These are phyloP conservation scores for Lactifluus subvellereus DNA, from an alignment of 768 basidiomycete species.

Conservation along the genomic window DNA sequence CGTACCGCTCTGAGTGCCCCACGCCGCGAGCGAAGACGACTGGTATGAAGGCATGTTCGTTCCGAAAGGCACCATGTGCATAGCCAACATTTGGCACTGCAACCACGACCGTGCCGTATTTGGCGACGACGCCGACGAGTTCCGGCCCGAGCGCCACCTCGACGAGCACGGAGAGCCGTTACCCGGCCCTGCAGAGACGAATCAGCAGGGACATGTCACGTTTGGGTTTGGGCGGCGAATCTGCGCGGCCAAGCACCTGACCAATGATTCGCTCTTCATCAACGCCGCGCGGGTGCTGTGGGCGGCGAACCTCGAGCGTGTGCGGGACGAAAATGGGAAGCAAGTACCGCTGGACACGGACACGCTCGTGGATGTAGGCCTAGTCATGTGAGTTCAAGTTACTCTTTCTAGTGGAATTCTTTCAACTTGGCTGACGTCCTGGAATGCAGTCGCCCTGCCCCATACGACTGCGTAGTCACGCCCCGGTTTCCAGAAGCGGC, in stretches of 20 bases:
- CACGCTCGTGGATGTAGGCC: background rate
- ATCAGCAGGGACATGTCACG: constrained; percentile 15
- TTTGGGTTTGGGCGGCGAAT: constrained; percentile 24
- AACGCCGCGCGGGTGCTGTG: constrained; percentile 21
- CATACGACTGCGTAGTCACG: constrained; percentile 23
- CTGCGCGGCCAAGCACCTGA: constrained; percentile 25
- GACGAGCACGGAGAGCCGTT: constrained; percentile 4
- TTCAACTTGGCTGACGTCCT: background rate
- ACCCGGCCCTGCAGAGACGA: constrained; percentile 9
- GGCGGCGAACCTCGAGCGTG: constrained; percentile 19
- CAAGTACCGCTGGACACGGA: constrained; percentile 1
- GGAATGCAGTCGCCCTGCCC: constrained; percentile 13
- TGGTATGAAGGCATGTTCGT: constrained; percentile 30
- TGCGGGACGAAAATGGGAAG: constrained; percentile 14
- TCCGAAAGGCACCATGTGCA: constrained; percentile 33
- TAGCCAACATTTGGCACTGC: constrained; percentile 26
- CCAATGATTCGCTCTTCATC: constrained; percentile 24
- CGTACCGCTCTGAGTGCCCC: background rate
- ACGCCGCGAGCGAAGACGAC: constrained; percentile 27
- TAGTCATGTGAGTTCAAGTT: background rate
- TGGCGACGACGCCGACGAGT: constrained; percentile 21
- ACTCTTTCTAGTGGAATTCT: background rate
- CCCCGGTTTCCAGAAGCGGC: constrained; percentile 20
- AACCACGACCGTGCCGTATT: constrained; percentile 11
- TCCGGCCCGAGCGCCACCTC: constrained; percentile 24